phyloP scores from a whole-genome alignment of 1,139 yeast species.

The Lizanozyma gosingica region DNA sequence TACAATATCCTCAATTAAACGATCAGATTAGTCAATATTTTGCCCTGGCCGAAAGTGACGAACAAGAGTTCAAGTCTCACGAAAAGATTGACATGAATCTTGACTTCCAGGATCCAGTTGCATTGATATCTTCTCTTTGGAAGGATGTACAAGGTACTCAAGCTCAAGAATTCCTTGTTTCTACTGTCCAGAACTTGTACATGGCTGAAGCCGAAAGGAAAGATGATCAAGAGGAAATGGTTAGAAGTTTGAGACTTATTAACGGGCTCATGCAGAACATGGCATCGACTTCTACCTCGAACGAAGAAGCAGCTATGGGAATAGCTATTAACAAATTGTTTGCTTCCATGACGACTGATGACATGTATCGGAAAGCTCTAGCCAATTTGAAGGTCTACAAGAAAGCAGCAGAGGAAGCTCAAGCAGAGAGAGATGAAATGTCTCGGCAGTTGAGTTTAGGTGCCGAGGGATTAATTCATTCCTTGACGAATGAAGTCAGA shows the following conservation, averaged over 20 bases:
- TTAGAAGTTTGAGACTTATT: constrained; percentile 65
- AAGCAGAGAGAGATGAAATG: constrained; percentile 78
- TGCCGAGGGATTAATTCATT: constrained; percentile 75
- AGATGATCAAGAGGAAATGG: constrained; percentile 39
- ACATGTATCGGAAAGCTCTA: constrained; percentile 74
- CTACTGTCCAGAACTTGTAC: constrained; percentile 79
- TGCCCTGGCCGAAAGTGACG: constrained; percentile 62
- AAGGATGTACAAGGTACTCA: constrained; percentile 60
- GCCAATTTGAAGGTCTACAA: constrained; percentile 61
- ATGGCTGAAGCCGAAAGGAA: constrained; percentile 49
- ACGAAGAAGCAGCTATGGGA: constrained; percentile 69
- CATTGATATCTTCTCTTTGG: constrained; percentile 63
- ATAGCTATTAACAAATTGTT: constrained; percentile 75
- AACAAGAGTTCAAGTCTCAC: constrained; percentile 50
- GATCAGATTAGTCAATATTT: constrained; percentile 61
- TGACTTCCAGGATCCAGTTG: constrained; percentile 69
- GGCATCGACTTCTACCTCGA: constrained; percentile 45
- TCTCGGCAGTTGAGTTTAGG: constrained; percentile 69
- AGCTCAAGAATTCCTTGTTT: constrained; percentile 61
- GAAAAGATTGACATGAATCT: constrained; percentile 50
- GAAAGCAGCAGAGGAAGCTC: constrained; percentile 67
- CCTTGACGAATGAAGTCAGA: constrained; percentile 55
- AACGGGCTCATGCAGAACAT: constrained; percentile 78
- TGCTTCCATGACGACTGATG: constrained; percentile 82
- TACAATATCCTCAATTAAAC: constrained; percentile 55